Percentiles rank a stretch among this genome's conserved stretches.
phyloP scores from a whole-genome alignment of 345 rosid species.

The Populus pruinosa region DNA sequence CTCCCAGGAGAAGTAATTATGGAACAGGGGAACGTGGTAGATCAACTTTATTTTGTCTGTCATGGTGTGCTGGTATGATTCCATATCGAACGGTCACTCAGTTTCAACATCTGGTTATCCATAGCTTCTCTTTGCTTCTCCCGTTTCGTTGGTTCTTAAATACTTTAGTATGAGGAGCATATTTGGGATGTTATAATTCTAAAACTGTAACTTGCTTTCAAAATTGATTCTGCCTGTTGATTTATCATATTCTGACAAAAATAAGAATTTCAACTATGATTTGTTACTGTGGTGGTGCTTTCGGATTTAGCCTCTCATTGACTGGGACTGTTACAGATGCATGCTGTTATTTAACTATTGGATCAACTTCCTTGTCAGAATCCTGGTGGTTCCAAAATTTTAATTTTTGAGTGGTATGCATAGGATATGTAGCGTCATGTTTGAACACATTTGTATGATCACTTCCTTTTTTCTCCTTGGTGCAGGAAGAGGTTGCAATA shows the following conservation, averaged over 20 bases:
- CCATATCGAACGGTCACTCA: background rate
- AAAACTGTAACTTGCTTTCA: background rate
- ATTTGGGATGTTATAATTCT: background rate
- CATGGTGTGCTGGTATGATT: conserved; percentile 73
- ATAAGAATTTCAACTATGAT: too few species aligned
- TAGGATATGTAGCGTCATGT: background rate
- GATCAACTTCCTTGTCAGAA: background rate
- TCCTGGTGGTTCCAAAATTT: background rate
- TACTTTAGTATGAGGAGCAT: too few species aligned
- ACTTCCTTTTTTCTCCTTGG: background rate
- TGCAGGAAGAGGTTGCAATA: conserved; percentile 64
- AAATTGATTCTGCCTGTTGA: background rate
- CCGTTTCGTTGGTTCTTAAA: background rate
- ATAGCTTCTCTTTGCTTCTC: background rate
- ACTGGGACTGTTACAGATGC: background rate
- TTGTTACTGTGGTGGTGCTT: background rate
- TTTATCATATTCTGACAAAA: background rate
- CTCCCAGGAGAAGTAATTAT: conserved; percentile 93
- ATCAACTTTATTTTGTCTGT: conserved; percentile 90
- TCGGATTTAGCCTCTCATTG: background rate
- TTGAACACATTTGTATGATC: background rate
- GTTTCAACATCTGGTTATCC: background rate
- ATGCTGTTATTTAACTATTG: background rate
- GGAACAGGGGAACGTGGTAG: conserved; percentile 87
- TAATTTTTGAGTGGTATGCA: background rate